These are phyloP conservation scores for Leishmania turanica DNA, from an alignment of 208 protist genomes.

Conservation along the genomic window DNA sequence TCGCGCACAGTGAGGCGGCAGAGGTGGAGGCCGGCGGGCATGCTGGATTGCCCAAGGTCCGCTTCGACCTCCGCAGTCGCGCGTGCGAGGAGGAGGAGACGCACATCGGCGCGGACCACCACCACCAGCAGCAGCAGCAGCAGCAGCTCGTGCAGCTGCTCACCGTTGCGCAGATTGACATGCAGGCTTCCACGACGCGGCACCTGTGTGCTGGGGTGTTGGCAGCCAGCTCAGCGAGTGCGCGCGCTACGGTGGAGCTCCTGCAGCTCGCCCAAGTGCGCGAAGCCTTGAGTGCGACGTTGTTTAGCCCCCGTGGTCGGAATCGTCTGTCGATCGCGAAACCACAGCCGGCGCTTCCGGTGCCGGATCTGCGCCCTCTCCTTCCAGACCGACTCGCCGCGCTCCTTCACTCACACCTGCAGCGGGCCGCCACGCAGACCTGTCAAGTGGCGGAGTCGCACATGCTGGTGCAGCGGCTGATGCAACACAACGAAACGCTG, in stretches of 20 bases:
- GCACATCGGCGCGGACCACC: neutral
- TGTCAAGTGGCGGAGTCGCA: slow-evolving; percentile 8
- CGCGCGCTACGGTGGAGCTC: neutral
- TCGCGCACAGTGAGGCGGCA: neutral
- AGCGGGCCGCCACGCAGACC: neutral
- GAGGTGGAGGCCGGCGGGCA: neutral
- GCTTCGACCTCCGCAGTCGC: neutral
- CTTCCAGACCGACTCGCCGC: slow-evolving; percentile 5
- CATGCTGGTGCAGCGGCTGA: slow-evolving; percentile 11
- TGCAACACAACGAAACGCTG: slow-evolving; percentile 18
- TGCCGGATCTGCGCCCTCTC: neutral
- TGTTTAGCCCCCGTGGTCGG: neutral
- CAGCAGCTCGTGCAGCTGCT: slow-evolving; percentile 7
- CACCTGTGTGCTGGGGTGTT: neutral
- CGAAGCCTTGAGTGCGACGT: neutral
- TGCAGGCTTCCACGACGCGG: slow-evolving; percentile 6
- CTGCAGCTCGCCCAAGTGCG: neutral
- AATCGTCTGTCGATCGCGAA: neutral
- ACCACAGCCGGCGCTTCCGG: neutral
- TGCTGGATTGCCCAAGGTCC: neutral
- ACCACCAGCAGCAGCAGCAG: neutral
- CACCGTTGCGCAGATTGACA: slow-evolving; percentile 5
- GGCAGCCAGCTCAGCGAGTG: neutral
- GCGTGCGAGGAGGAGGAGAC: neutral
- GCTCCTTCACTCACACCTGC: slow-evolving; percentile 7